Conservation (phyloP, 371 early-diverging fungal genomes). For the Mucor lusitanicus region DNA sequence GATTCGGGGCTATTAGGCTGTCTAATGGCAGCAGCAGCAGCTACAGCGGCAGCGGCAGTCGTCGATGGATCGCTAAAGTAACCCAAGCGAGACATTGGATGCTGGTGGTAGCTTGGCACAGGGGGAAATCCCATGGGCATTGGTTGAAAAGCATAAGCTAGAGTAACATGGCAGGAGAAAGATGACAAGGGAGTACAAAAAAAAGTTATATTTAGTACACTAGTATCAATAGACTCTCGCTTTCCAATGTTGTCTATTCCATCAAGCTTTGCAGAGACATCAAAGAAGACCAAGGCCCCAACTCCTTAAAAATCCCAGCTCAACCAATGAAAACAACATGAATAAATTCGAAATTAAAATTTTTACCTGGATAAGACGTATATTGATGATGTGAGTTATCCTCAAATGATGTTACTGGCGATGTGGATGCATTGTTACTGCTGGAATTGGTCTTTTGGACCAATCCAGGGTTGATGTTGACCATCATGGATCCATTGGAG, state of each 20-base stretch:
- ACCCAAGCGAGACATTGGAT: slow-evolving; percentile 26
- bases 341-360: slow-evolving; percentile 10
- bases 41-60: neutral
- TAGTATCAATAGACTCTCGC: neutral
- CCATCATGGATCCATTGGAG: slow-evolving; percentile 31
- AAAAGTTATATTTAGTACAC: slow-evolving; percentile 1
- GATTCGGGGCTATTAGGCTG: slow-evolving; percentile 42
- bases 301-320: slow-evolving; percentile 8
- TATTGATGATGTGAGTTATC: slow-evolving; percentile 26
- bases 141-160: slow-evolving; percentile 44
- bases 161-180: neutral
- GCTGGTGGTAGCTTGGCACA: slow-evolving; percentile 22
- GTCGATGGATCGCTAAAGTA: slow-evolving; percentile 25
- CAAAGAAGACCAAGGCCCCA: neutral
- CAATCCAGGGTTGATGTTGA: slow-evolving; percentile 35
- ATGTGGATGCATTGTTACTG: neutral
- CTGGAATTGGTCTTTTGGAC: slow-evolving; percentile 29
- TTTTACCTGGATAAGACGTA: slow-evolving; percentile 36
- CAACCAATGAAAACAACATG: slow-evolving; percentile 13
- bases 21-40: slow-evolving; percentile 2
- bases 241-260: neutral
- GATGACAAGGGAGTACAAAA: neutral
- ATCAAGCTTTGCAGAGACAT: neutral
- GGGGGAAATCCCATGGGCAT: slow-evolving; percentile 35
- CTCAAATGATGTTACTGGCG: slow-evolving; percentile 22